Evolutionary conservation across 441 rosid species (phyloP).

Genomic region (Sinapis alba): DNA sequence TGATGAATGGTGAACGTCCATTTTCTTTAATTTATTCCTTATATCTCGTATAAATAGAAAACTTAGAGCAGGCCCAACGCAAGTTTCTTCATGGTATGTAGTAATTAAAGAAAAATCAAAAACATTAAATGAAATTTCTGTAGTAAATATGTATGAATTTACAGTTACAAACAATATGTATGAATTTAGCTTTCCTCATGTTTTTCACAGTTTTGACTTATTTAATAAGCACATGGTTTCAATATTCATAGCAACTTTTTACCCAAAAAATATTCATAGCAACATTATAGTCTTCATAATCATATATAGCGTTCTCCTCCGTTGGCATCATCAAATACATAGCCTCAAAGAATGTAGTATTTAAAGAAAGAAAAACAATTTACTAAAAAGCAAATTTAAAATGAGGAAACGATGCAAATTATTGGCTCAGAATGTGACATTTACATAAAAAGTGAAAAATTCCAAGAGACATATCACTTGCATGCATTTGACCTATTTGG

Average conservation of each 20-base stretch:
- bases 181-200: neutral
- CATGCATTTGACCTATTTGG: neutral
- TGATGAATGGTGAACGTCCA: neutral
- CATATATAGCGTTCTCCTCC: neutral
- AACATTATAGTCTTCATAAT: neutral
- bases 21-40: neutral
- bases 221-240: neutral
- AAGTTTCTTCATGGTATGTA: too few species aligned
- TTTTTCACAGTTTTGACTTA: neutral
- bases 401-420: neutral
- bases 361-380: neutral
- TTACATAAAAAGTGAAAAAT: neutral
- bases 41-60: neutral
- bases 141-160: neutral
- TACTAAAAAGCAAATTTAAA: neutral
- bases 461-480: constrained; percentile 12
- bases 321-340: neutral
- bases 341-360: neutral
- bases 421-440: neutral
- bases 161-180: neutral
- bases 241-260: neutral
- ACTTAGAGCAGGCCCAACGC: too few species aligned
- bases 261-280: too few species aligned
- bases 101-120: too few species aligned
- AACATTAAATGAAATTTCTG: neutral